Evolutionary conservation across 257 asterid genomes (phyloP), one percentile per base, ranked within the genome.

Genomic region (Dorcoceras hygrometricum): DNA sequence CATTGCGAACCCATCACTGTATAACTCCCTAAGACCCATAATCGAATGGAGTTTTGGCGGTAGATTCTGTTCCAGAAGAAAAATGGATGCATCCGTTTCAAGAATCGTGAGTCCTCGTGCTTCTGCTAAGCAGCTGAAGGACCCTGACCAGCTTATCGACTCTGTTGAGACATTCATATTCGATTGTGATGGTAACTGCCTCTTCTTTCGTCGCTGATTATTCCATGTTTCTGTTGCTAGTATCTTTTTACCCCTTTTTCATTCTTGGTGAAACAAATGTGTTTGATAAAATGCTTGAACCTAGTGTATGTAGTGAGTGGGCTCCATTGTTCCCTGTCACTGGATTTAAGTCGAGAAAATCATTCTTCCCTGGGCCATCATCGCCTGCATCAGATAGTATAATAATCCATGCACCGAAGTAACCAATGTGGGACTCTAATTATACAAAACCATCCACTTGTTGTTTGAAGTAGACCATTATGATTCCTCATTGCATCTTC

Each of bases 111-210:
- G 79, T 4, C 79, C 84, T 8, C 77, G 83, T 26, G 87, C 95
- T 64, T 78, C 97, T 28, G 92, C 95, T 4, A 83, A 83, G 71
- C 84, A 88, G 65, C 96, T 94, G 75, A 79, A 79, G 73, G 82
- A 88, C 64, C 88, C 97, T 57, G 96, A 83, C 75, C 87, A 85
- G 68, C 96, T 94, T 57, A 87, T 94, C 65, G 88, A 88, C 77
- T 88, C 95, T 57, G 97, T 90, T 23, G 96, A 90, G 71, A 94
- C 97, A 31, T 94, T 94, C 88, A 90, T 94, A 60, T 94, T 94
- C 66, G 99, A 94, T 74, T 94, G 99, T 48, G 99, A 94, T 74
- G 99, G 99, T 94, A 71, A 4, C 72, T 72, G 2, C 59, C 36
- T 23, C 26, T n/a, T 63, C 27, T 9, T 39, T 66, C 39, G 9